Conservation (phyloP, 352 stramenopile genomes). For the Globisporangium splendens region DNA sequence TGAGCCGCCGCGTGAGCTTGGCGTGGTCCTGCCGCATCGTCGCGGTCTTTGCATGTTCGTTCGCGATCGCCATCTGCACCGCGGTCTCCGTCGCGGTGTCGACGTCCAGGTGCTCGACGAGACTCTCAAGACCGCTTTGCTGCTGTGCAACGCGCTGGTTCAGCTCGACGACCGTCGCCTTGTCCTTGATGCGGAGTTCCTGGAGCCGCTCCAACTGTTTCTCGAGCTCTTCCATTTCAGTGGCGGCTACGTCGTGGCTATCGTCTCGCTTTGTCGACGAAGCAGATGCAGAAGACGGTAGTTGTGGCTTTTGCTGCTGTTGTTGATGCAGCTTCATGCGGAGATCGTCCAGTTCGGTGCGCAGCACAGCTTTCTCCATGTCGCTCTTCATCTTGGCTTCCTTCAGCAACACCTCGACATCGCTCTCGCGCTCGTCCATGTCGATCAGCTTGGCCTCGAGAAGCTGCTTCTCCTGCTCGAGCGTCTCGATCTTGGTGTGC, state of each 20-base stretch:
- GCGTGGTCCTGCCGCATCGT: constrained; percentile 29
- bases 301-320: constrained; percentile 16
- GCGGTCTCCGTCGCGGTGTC: constrained; percentile 29
- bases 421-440: constrained; percentile 63
- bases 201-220: constrained; percentile 61
- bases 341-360: constrained; percentile 38
- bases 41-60: constrained; percentile 27
- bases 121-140: constrained; percentile 53
- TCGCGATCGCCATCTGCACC: constrained; percentile 28
- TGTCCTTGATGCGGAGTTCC: constrained; percentile 62
- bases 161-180: constrained; percentile 53
- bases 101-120: constrained; percentile 47
- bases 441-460: constrained; percentile 70
- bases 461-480: constrained; percentile 48
- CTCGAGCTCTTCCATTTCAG: constrained; percentile 40
- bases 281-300: too few species aligned
- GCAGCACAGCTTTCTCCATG: constrained; percentile 46
- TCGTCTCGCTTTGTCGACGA: not conserved
- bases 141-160: constrained; percentile 55
- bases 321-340: constrained; percentile 27
- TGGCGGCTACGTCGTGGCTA: not conserved
- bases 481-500: constrained; percentile 43
- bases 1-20: constrained; percentile 38
- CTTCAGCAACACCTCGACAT: constrained; percentile 46
- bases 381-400: constrained; percentile 49